phyloP scores from a whole-genome alignment of 257 asterid species.

The Solanum tarijense region DNA sequence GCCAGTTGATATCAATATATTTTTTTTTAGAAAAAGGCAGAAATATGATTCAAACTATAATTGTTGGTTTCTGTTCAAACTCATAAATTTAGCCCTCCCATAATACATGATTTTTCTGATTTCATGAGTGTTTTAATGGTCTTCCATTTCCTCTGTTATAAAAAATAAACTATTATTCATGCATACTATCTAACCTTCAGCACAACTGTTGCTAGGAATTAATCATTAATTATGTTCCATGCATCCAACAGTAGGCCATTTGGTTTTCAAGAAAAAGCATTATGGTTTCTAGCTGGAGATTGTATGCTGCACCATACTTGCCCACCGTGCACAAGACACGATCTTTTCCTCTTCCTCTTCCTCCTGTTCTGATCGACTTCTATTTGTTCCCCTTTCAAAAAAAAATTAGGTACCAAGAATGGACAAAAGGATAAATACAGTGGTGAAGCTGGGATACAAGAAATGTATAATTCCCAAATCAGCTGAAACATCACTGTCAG shows the following conservation, averaged over 20 bases:
- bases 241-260: not conserved
- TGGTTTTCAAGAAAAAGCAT: not conserved
- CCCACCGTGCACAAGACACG: not conserved
- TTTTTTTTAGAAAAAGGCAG: not conserved
- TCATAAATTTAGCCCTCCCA: not conserved
- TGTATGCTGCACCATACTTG: not conserved
- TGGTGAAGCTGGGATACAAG: constrained; percentile 74
- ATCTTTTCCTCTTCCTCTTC: not conserved
- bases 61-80: not conserved
- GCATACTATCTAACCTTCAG: not conserved
- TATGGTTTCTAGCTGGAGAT: not conserved
- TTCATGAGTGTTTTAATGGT: not conserved
- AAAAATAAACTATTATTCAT: not conserved
- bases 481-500: constrained; percentile 38
- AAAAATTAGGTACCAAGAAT: constrained; percentile 59
- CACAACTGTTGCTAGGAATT: not conserved
- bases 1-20: not conserved
- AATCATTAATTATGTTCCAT: not conserved
- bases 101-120: not conserved
- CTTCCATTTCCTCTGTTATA: not conserved
- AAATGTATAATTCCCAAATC: constrained; percentile 65
- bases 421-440: constrained; percentile 69
- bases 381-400: not conserved
- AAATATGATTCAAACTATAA: not conserved
- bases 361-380: not conserved